Evolutionary conservation across 78 protist genomes (phyloP).

Genomic region (Isochrysis galbana): DNA sequence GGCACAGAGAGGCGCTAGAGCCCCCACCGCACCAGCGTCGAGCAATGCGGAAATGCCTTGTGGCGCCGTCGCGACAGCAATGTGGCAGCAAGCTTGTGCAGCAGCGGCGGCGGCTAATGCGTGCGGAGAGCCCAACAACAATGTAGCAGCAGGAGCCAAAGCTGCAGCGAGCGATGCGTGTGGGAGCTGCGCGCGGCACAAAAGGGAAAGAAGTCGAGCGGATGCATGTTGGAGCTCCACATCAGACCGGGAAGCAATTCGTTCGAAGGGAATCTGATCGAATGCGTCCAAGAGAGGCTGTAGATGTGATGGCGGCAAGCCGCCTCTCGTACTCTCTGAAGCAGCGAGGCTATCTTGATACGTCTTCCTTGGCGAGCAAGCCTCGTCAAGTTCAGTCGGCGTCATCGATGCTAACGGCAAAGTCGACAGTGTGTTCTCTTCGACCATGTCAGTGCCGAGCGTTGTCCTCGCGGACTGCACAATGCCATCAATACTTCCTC

Average conservation of each 20-base stretch:
- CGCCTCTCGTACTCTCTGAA: no score
- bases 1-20: neutral
- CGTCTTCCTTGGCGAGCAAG: no score
- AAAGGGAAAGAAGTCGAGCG: neutral
- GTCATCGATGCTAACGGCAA: no score
- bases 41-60: neutral
- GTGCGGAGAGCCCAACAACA: neutral
- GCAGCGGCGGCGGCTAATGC: neutral
- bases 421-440: no score
- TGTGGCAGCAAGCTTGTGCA: neutral
- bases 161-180: neutral
- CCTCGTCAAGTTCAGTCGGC: no score
- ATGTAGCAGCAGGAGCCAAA: neutral
- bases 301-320: no score
- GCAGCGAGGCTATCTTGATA: no score
- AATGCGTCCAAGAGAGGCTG: no score
- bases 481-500: no score
- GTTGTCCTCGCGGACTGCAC: no score
- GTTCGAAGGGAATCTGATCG: no score
- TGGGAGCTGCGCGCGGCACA: neutral
- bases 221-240: neutral
- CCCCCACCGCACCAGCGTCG: neutral
- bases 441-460: no score
- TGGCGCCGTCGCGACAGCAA: neutral
- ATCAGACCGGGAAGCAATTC: neutral